Evolutionary conservation across 495 filamentous ascomycete species (phyloP), one percentile per base, ranked within the genome.

Genomic region (Penicillium alfredii): DNA sequence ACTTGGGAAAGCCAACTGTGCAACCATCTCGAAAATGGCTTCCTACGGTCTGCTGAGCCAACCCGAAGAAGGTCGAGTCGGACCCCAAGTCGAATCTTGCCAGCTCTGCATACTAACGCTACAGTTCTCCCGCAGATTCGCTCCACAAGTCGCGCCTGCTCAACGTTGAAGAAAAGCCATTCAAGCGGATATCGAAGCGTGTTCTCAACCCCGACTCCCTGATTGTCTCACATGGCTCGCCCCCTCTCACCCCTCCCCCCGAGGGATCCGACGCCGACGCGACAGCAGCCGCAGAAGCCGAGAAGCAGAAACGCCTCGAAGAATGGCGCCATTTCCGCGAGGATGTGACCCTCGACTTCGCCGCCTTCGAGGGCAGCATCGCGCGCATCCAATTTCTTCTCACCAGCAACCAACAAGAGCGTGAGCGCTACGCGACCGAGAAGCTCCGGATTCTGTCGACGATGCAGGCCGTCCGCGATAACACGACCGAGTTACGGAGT

Each of bases 121-220:
- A 33, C 24, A 40, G 38, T 34, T 35, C 15, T 34, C 6, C 24
- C 36, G 21, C 49, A 80, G 88, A 93, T 60, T 77, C 85, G 27
- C 80, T 96, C 17, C 89, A 96, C 72, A 93, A 89, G 56, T 73
- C 77, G 22, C 92, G 92, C 15, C 86, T 95, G 14, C 76, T 97
- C 21, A 81, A 80, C 47, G 83, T 96, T 46, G 92, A 98, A 72
- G 84, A 93, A 53, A 88, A 87, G 34, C 87, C 88, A 3, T 96
- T 90, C 75, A 84, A 86, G 58, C 86, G 90, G 32, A 77, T 98
- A 33, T 81, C 83, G 7, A 87, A 87, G 63, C 80, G 85, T 26
- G 75, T 94, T 8, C 66, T 82, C 16, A 71, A 76, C 19, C 71
- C 84, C 4, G 70, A 80, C 32, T 76, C 79, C 2, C 65, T 85